Percentiles rank a stretch among this genome's conserved stretches.
Conservation (phyloP, 805 yeast species). For the Sugiyamaella boreocaroliniensis region DNA sequence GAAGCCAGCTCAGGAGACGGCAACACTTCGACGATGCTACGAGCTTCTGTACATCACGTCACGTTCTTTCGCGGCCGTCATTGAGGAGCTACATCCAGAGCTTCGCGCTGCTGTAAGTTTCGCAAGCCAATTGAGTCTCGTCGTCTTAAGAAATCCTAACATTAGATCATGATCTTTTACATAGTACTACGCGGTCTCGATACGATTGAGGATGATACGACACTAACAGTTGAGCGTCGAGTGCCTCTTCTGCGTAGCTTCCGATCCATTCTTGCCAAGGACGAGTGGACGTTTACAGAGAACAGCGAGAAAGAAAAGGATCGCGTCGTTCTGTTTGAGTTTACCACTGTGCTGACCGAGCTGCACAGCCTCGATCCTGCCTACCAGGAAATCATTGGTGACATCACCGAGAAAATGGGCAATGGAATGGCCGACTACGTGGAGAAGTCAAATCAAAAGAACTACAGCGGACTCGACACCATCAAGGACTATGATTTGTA, state of each 20-base stretch:
- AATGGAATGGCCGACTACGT: conserved; percentile 96
- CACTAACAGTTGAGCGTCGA: conserved; percentile 63
- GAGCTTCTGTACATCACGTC: conserved; percentile 63
- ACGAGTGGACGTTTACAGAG: conserved; percentile 78
- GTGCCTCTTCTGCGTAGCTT: conserved; percentile 68
- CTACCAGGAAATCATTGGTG: conserved; percentile 72
- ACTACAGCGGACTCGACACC: conserved; percentile 70
- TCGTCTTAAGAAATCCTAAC: background rate
- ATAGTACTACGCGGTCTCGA: conserved; percentile 84
- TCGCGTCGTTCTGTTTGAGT: conserved; percentile 71
- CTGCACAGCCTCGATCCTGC: conserved; percentile 65
- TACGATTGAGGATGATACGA: conserved; percentile 95
- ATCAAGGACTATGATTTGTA: conserved; percentile 78
- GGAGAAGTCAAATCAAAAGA: conserved; percentile 61
- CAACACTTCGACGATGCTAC: conserved; percentile 57
- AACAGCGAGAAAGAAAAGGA: conserved; percentile 70
- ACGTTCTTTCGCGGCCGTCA: conserved; percentile 91
- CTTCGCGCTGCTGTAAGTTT: conserved; percentile 52
- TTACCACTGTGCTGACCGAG: conserved; percentile 61
- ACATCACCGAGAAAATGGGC: conserved; percentile 83
- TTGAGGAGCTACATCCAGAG: conserved; percentile 85
- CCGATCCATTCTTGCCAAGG: conserved; percentile 50
- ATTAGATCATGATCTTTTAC: conserved; percentile 61
- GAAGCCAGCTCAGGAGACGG: conserved; percentile 35
- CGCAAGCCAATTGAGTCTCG: background rate